Base-by-base conservation (phyloP, 2,329 filamentous ascomycete genomes). In the Bertia moriformis region DNA sequence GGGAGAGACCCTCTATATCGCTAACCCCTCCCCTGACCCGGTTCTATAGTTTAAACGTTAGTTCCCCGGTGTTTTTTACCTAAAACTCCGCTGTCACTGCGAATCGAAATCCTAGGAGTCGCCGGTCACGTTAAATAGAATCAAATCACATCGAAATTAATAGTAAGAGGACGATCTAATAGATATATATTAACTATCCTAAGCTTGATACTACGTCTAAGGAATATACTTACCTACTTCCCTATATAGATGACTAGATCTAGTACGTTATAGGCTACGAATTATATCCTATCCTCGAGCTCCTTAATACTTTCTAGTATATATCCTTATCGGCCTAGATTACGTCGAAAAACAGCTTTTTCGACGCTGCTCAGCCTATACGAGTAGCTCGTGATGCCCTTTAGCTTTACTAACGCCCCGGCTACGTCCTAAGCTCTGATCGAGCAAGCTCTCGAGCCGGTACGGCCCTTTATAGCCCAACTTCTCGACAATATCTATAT, bases 281-380 rank as follows among this genome's bases (percentile, higher is more conserved):
- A 27, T 27, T 10, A 10, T 27, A 27, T n/a, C 7, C n/a, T 27
- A 10, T 27, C n/a, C 7, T 27, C 22, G 22, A 27, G 7, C 22
- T 27, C 22, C 7, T 10, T 7, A 27, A 27, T n/a, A n/a, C 7
- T n/a, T 27, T 27, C 22, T 27, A 27, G 22, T 27, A 27, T 27
- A 46, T 49, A 37, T 38, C 30, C 37, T 48, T 56, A 22, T 40
- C 36, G 17, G 30, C 49, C n/a, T n/a, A 46, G 41, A 39, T n/a
- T 38, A 58, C 19, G 38, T 56, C 45, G 57, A 43, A 43, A 58
- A 57, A 59, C 39, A 4, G 44, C 39, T 14, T 58, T 58, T 43
- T 38, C 42, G 17, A 52, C 19, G 12, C 33, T 38, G 19, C 54
- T 47, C 37, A 41, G 45, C 3, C 38, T 49, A 19, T 59, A 44